Evolutionary conservation across 192 early-diverging fungal genomes (phyloP).

Genomic region (Funneliformis geosporum): DNA sequence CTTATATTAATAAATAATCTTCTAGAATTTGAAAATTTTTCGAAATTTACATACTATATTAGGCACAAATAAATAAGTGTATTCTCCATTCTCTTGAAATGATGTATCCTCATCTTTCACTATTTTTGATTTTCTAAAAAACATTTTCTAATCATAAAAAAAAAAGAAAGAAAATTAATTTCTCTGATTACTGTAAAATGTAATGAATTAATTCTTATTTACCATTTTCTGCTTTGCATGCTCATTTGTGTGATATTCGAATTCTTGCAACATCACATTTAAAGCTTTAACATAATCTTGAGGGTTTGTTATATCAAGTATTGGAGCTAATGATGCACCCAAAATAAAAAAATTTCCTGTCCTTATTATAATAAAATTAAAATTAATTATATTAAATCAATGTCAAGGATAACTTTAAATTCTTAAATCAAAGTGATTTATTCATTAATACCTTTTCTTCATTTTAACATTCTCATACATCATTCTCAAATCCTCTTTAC

Average conservation of each 20-base stretch:
- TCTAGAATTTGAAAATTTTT: slow-evolving; percentile 11
- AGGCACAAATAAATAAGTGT: slow-evolving; percentile 42
- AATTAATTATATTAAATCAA: background rate
- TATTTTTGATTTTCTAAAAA: slow-evolving; percentile 49
- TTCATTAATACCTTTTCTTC: slow-evolving; percentile 37
- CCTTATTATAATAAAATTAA: slow-evolving; percentile 30
- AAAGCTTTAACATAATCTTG: slow-evolving; percentile 66
- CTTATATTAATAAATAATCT: slow-evolving; percentile 4
- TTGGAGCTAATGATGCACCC: slow-evolving; percentile 63
- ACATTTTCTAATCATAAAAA: slow-evolving; percentile 45
- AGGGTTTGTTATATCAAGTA: slow-evolving; percentile 63
- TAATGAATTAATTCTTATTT: background rate
- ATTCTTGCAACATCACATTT: slow-evolving; percentile 62
- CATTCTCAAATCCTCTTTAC: slow-evolving; percentile 39
- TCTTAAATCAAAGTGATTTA: background rate
- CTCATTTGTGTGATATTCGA: slow-evolving; percentile 51
- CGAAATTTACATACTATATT: slow-evolving; percentile 41
- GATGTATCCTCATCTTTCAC: slow-evolving; percentile 43
- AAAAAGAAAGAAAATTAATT: background rate
- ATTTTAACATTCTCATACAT: slow-evolving; percentile 45
- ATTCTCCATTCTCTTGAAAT: slow-evolving; percentile 43
- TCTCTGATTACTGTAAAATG: background rate
- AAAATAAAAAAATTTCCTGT: slow-evolving; percentile 66
- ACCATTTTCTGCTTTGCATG: slow-evolving; percentile 50
- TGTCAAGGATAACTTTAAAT: background rate